A percentile compares a stretch with the other conserved stretches of the same genome.
phyloP scores from a whole-genome alignment of 2,329 filamentous ascomycete species.

The Ophiosphaerella korrae region DNA sequence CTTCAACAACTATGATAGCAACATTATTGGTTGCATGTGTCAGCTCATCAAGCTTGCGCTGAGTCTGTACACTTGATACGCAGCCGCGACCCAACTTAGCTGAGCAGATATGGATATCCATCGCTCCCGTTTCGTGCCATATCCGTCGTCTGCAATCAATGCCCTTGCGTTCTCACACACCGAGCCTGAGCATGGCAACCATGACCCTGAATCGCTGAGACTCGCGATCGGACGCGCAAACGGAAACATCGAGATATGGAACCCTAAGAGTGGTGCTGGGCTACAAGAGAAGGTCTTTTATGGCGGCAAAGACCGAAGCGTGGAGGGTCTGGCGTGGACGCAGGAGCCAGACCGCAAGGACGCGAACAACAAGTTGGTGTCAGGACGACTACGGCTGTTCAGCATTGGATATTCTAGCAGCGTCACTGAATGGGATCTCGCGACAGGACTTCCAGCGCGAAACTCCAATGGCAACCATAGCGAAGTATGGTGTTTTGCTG shows the following conservation, averaged over 20 bases:
- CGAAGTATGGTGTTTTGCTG: constrained; percentile 95
- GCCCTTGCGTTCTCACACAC: constrained; percentile 88
- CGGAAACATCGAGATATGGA: constrained; percentile 98
- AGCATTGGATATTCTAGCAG: constrained; percentile 93
- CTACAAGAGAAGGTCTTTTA: constrained; percentile 85
- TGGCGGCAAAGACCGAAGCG: constrained; percentile 82
- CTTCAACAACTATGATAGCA: constrained; percentile 19
- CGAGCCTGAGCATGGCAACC: constrained; percentile 44
- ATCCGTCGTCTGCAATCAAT: constrained; percentile 90
- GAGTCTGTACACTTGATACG: constrained; percentile 4
- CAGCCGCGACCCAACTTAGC: not conserved
- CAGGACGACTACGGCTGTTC: constrained; percentile 84
- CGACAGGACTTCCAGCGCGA: constrained; percentile 74
- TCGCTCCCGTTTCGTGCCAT: constrained; percentile 93
- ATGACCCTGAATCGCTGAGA: constrained; percentile 66
- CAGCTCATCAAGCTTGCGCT: constrained; percentile 16
- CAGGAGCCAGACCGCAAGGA: constrained; percentile 78
- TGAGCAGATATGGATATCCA: constrained; percentile 81
- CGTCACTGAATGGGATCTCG: constrained; percentile 94
- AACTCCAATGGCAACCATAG: constrained; percentile 92
- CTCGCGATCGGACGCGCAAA: constrained; percentile 91
- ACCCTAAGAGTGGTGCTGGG: constrained; percentile 81
- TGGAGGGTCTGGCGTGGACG: constrained; percentile 91
- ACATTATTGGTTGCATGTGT: constrained; percentile 20
- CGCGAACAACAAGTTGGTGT: constrained; percentile 61